Evolutionary conservation across 805 yeast genomes (phyloP).

Genomic region (Torulaspora microellipsoides): DNA sequence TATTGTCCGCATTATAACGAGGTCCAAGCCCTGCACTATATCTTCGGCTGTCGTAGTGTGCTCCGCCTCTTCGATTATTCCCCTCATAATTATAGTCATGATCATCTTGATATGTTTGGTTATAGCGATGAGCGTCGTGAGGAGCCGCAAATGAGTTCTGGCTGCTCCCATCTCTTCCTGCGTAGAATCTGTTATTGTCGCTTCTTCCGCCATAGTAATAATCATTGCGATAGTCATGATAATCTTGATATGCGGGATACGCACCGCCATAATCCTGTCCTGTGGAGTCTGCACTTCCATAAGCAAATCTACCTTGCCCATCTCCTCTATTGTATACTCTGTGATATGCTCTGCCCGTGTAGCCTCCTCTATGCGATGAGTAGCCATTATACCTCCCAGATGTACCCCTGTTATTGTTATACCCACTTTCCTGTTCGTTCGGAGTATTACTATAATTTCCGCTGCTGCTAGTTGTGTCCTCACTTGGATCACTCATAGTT

Average conservation of each 20-base stretch:
- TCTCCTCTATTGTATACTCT: slow-evolving; percentile 10
- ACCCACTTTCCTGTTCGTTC: too few species aligned
- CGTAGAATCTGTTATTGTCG: slow-evolving; percentile 4
- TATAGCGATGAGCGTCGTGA: slow-evolving; percentile 4
- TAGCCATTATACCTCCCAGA: slow-evolving; percentile 7
- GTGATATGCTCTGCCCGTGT: slow-evolving; percentile 8
- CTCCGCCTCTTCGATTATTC: slow-evolving; percentile 6
- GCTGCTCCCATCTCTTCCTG: slow-evolving; percentile 7
- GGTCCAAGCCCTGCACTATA: slow-evolving; percentile 1
- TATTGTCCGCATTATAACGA: slow-evolving; percentile 5
- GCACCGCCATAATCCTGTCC: slow-evolving; percentile 1
- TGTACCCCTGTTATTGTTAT: neutral
- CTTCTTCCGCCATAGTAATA: slow-evolving; percentile 7
- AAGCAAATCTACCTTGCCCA: slow-evolving; percentile 5
- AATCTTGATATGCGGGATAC: neutral
- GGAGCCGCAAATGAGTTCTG: slow-evolving; percentile 4
- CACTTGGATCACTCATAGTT: too few species aligned
- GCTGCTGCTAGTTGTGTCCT: too few species aligned
- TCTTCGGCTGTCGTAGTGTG: slow-evolving; percentile 6
- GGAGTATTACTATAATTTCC: too few species aligned
- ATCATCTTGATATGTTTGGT: slow-evolving; percentile 3
- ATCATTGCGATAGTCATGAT: slow-evolving; percentile 10
- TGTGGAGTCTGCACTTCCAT: neutral
- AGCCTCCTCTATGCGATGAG: slow-evolving; percentile 6
- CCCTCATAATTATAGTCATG: slow-evolving; percentile 6